Conservation (phyloP, 306 rosid genomes). For the Quillaja saponaria region DNA sequence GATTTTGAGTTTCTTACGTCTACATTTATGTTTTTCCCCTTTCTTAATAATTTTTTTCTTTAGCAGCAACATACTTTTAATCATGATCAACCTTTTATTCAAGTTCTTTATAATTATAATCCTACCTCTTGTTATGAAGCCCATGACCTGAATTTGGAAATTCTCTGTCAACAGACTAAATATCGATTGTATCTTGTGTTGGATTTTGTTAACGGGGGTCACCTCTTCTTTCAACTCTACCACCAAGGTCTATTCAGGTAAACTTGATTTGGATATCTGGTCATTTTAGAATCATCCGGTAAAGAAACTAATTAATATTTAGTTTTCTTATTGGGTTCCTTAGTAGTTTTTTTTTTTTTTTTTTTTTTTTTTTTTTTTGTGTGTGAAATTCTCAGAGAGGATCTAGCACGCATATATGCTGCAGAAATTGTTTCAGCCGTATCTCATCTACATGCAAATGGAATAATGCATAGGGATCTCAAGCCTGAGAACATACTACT, state of each 20-base stretch:
- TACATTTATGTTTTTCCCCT: no score
- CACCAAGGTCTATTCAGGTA: slow-evolving; percentile 96
- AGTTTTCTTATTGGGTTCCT: slow-evolving; percentile 20
- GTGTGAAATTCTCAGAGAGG: slow-evolving; percentile 76
- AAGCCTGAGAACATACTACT: slow-evolving; percentile 90
- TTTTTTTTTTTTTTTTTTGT: no score
- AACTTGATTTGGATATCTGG: slow-evolving; percentile 15
- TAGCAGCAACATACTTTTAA: background rate
- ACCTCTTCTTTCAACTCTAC: slow-evolving; percentile 95
- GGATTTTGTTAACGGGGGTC: slow-evolving; percentile 95
- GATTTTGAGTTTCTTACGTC: no score
- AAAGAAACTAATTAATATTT: slow-evolving; percentile 4
- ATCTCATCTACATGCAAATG: slow-evolving; percentile 86
- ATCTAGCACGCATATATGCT: slow-evolving; percentile 84
- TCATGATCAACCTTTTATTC: background rate
- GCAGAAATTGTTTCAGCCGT: slow-evolving; percentile 97
- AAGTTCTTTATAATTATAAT: slow-evolving; percentile 18
- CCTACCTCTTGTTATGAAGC: slow-evolving; percentile 5
- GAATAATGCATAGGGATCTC: slow-evolving; percentile 96
- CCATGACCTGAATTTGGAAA: background rate
- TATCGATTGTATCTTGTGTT: slow-evolving; percentile 89
- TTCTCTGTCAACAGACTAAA: slow-evolving; percentile 64
- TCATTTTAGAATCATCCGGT: slow-evolving; percentile 16
- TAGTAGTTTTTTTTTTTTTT: background rate
- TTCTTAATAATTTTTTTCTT: no score